These are phyloP conservation scores for Cryphonectria naterciae DNA, from an alignment of 2,329 filamentous ascomycete genomes.

Conservation along the genomic window DNA sequence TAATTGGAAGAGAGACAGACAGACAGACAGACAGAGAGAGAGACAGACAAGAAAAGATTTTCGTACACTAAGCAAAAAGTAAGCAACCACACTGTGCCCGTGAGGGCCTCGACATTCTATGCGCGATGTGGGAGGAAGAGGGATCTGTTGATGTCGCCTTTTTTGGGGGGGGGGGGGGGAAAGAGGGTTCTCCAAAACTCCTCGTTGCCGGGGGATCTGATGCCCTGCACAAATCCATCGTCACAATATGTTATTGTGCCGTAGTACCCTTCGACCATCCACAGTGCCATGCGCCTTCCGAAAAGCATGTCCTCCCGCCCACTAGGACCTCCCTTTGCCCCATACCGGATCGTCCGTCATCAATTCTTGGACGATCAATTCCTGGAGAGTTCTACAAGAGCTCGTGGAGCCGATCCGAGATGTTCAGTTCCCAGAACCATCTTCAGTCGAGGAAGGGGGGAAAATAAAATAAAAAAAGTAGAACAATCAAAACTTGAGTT, in stretches of 20 bases:
- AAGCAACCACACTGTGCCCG: slow-evolving; percentile 26
- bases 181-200: slow-evolving; percentile 14
- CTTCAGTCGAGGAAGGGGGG: slow-evolving; percentile 1
- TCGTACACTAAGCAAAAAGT: slow-evolving; percentile 21
- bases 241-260: slow-evolving; percentile 17
- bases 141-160: slow-evolving; percentile 25
- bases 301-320: slow-evolving; percentile 20
- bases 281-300: slow-evolving; percentile 26
- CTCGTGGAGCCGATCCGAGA: not conserved
- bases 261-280: slow-evolving; percentile 20
- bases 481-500: slow-evolving; percentile 10
- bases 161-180: slow-evolving; percentile 9
- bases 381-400: slow-evolving; percentile 11
- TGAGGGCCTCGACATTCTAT: slow-evolving; percentile 29
- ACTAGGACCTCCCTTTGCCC: slow-evolving; percentile 16
- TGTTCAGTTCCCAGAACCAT: slow-evolving; percentile 11
- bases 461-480: not conserved
- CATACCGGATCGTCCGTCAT: slow-evolving; percentile 15
- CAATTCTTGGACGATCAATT: slow-evolving; percentile 4
- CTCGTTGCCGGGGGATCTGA: slow-evolving; percentile 22
- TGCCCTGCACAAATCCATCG: slow-evolving; percentile 21
- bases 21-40: not conserved
- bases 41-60: slow-evolving; percentile 12
- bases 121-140: slow-evolving; percentile 22
- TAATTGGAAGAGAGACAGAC: slow-evolving; percentile 4